These are phyloP conservation scores for Lactifluus hygrophoroides DNA, from an alignment of 768 basidiomycete species.

Conservation along the genomic window DNA sequence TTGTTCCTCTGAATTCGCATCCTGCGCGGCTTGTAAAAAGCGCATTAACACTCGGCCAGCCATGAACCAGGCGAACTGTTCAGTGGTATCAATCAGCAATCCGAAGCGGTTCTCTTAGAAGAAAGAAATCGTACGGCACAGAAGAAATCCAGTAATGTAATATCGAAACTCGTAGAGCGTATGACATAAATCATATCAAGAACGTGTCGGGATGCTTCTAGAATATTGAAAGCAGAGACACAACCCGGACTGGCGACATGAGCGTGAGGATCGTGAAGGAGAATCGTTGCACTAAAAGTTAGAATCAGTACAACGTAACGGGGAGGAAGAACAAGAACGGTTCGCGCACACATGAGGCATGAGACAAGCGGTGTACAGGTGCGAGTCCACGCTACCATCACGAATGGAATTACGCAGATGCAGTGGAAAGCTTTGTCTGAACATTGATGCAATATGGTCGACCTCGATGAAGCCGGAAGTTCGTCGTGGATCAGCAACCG, in stretches of 20 bases:
- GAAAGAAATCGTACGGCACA: conserved; percentile 42
- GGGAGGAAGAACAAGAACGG: conserved; percentile 30
- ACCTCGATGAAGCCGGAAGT: conserved; percentile 27
- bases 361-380: conserved; percentile 22
- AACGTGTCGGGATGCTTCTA: conserved; percentile 56
- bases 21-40: conserved; percentile 55
- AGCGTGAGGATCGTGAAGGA: conserved; percentile 73
- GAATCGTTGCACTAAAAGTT: conserved; percentile 47
- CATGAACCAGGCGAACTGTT: conserved; percentile 60
- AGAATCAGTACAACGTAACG: conserved; percentile 18
- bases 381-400: conserved; percentile 34
- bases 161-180: conserved; percentile 63
- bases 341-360: conserved; percentile 26
- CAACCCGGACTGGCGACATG: conserved; percentile 49
- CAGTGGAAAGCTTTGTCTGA: conserved; percentile 23
- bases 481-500: conserved; percentile 25
- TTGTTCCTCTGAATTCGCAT: conserved; percentile 48
- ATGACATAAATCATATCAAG: conserved; percentile 59
- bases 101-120: not conserved
- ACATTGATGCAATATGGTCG: conserved; percentile 24
- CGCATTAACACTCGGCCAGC: conserved; percentile 58
- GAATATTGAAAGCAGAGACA: conserved; percentile 58
- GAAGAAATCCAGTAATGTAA: conserved; percentile 62
- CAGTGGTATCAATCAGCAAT: not conserved
- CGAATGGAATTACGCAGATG: conserved; percentile 30